A percentile compares a stretch with the other conserved stretches of the same genome.
Conservation (phyloP, 768 basidiomycete genomes). For the Tulasnella sp. region DNA sequence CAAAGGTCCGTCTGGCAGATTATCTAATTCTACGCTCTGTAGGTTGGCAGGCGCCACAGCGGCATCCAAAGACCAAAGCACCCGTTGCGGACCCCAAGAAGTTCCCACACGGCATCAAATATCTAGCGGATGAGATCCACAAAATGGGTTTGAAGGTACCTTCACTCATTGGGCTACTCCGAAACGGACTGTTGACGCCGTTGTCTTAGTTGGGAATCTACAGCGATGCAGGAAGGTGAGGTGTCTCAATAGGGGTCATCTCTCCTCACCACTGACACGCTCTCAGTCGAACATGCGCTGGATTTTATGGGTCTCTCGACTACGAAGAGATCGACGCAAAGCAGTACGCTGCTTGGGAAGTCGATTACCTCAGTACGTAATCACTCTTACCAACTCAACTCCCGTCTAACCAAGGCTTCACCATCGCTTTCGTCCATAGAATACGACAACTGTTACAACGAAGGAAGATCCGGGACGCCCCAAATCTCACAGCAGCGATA, state of each 20-base stretch:
- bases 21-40: slow-evolving; percentile 28
- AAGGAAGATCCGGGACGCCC: slow-evolving; percentile 32
- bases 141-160: slow-evolving; percentile 30
- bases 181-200: not conserved
- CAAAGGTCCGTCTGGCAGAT: slow-evolving; percentile 37
- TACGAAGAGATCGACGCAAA: slow-evolving; percentile 48
- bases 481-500: slow-evolving; percentile 15
- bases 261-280: not conserved
- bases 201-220: slow-evolving; percentile 39
- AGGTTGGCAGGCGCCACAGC: slow-evolving; percentile 32
- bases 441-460: slow-evolving; percentile 52
- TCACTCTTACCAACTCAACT: not conserved
- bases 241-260: not conserved
- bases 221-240: slow-evolving; percentile 38
- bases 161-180: not conserved
- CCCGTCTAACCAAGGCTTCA: not conserved
- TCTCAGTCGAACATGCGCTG: slow-evolving; percentile 37
- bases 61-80: slow-evolving; percentile 27
- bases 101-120: slow-evolving; percentile 31
- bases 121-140: slow-evolving; percentile 31
- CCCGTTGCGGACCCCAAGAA: slow-evolving; percentile 29
- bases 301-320: slow-evolving; percentile 43
- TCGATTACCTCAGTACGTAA: slow-evolving; percentile 39
- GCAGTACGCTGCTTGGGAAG: slow-evolving; percentile 50
- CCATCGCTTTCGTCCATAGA: slow-evolving; percentile 26